Evolutionary conservation across 2,329 filamentous ascomycete species (phyloP).

Genomic region (Lasiodiplodia sp.): DNA sequence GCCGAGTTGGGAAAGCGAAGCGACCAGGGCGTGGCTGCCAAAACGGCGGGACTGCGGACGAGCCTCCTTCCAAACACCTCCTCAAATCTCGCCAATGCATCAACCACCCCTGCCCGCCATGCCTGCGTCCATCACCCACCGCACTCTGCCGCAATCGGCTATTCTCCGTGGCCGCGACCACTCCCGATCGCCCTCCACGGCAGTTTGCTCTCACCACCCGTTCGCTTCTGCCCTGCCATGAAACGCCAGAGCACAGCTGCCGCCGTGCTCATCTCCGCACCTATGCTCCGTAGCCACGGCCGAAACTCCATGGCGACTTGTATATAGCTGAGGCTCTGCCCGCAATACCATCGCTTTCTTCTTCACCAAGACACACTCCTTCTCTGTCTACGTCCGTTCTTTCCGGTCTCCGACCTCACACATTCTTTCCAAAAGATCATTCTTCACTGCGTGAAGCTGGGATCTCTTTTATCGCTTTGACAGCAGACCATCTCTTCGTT

Average conservation of each 20-base stretch:
- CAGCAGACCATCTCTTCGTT: constrained; percentile 26
- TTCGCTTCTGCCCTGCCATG: constrained; percentile 7
- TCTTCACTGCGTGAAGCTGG: constrained; percentile 32
- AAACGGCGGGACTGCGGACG: constrained; percentile 1
- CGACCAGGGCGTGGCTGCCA: constrained; percentile 1
- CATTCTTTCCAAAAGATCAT: constrained; percentile 28
- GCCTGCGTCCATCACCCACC: constrained; percentile 28
- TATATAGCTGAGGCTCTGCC: constrained; percentile 22
- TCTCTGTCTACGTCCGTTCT: constrained; percentile 27
- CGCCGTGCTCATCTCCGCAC: constrained; percentile 22
- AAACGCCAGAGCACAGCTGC: constrained; percentile 19
- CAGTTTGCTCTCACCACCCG: constrained; percentile 14
- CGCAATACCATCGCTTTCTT: constrained; percentile 8
- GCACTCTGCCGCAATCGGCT: constrained; percentile 8
- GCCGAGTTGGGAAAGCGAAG: background rate
- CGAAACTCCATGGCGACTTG: background rate
- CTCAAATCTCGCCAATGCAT: constrained; percentile 27
- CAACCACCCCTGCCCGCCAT: background rate
- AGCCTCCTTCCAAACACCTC: constrained; percentile 16
- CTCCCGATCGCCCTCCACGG: constrained; percentile 3
- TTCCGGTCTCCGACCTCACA: constrained; percentile 30
- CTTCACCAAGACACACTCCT: constrained; percentile 28
- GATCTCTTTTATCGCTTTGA: constrained; percentile 30
- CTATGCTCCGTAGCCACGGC: background rate
- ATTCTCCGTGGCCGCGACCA: constrained; percentile 1